phyloP scores from a whole-genome alignment of 2,329 filamentous ascomycete species.

The Annulohypoxylon truncatum region DNA sequence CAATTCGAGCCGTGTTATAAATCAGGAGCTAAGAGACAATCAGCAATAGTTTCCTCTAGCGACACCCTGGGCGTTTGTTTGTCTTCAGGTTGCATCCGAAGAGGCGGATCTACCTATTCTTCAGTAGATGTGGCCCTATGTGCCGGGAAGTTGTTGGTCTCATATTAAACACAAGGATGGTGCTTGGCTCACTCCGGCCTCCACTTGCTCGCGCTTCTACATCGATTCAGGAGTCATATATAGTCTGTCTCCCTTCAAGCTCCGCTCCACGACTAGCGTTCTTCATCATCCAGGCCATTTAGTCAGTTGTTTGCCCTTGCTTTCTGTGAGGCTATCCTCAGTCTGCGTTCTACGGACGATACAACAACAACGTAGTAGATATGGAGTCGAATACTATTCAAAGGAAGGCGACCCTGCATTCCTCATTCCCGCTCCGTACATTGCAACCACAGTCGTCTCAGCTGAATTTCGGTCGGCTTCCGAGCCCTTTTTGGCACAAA shows the following conservation, averaged over 20 bases:
- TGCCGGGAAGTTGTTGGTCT: conserved; percentile 44
- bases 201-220: conserved; percentile 34
- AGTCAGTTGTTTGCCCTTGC: conserved; percentile 21
- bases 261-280: conserved; percentile 30
- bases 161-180: conserved; percentile 46
- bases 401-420: conserved; percentile 1
- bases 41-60: conserved; percentile 36
- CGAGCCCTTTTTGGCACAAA: neutral
- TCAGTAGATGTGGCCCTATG: conserved; percentile 43
- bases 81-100: conserved; percentile 35
- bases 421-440: conserved; percentile 19
- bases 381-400: conserved; percentile 33
- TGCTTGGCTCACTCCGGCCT: conserved; percentile 29
- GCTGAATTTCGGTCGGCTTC: conserved; percentile 11
- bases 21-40: conserved; percentile 36
- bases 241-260: conserved; percentile 35
- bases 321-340: conserved; percentile 6
- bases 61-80: conserved; percentile 43
- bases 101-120: conserved; percentile 41
- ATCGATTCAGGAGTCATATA: conserved; percentile 41
- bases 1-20: conserved; percentile 33
- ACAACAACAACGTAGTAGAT: conserved; percentile 25
- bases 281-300: conserved; percentile 17
- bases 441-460: conserved; percentile 19
- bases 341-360: conserved; percentile 6